Conservation (phyloP, 1,139 yeast genomes). For the Taphrina betulina region DNA sequence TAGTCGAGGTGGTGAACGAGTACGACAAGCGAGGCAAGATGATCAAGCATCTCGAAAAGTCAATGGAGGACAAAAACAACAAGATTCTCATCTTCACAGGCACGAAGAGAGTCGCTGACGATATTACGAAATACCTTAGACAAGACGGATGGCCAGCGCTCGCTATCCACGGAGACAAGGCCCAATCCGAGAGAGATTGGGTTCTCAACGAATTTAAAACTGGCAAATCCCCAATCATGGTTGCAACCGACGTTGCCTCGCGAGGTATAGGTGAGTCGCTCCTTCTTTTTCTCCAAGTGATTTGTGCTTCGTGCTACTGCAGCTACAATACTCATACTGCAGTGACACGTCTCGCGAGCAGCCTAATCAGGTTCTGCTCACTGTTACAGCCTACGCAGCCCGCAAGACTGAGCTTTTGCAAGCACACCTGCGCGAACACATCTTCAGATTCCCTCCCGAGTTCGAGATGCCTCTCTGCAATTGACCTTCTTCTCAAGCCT, state of each 20-base stretch:
- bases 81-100: slow-evolving; percentile 88
- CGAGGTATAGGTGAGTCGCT: slow-evolving; percentile 96
- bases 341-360: slow-evolving; percentile 12
- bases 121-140: slow-evolving; percentile 84
- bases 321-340: slow-evolving; percentile 6
- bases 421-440: slow-evolving; percentile 13
- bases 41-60: slow-evolving; percentile 76
- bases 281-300: slow-evolving; percentile 14
- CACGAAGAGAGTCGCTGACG: slow-evolving; percentile 97
- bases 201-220: slow-evolving; percentile 86
- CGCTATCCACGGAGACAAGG: slow-evolving; percentile 98
- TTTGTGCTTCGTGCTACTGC: slow-evolving; percentile 23
- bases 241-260: slow-evolving; percentile 99
- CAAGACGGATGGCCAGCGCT: slow-evolving; percentile 99
- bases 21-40: slow-evolving; percentile 93
- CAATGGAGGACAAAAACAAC: slow-evolving; percentile 72
- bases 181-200: slow-evolving; percentile 98
- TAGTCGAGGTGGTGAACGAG: slow-evolving; percentile 86
- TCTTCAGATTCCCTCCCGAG: background rate
- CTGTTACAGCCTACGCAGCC: slow-evolving; percentile 13
- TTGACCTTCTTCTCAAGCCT: background rate
- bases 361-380: background rate
- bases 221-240: slow-evolving; percentile 95
- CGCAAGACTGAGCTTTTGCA: slow-evolving; percentile 10
- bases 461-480: background rate